Percentiles rank a stretch among this genome's conserved stretches.
Evolutionary conservation across 2,329 filamentous ascomycete species (phyloP).

Genomic region (Xylariaceae sp.): DNA sequence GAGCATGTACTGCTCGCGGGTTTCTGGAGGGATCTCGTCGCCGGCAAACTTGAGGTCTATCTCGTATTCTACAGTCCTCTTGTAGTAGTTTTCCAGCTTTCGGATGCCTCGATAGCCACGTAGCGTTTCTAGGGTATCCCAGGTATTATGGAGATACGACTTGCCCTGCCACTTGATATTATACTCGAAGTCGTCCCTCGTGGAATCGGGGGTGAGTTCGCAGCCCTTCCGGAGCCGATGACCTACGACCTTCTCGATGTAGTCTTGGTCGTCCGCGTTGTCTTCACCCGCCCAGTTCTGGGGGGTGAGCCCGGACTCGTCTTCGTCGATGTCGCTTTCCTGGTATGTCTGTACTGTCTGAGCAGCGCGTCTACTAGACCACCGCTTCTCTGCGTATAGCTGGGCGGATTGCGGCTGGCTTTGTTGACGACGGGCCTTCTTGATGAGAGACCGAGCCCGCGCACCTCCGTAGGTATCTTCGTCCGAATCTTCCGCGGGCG

Average conservation of each 20-base stretch:
- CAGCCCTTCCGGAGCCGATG: constrained; percentile 71
- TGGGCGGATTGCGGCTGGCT: constrained; percentile 59
- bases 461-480: constrained; percentile 77
- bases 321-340: constrained; percentile 60
- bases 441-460: constrained; percentile 61
- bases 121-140: constrained; percentile 76
- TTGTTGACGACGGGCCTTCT: constrained; percentile 71
- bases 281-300: constrained; percentile 63
- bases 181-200: constrained; percentile 76
- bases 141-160: constrained; percentile 92
- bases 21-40: constrained; percentile 72
- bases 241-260: constrained; percentile 86
- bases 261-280: constrained; percentile 71
- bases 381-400: constrained; percentile 74
- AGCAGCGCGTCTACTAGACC: constrained; percentile 80
- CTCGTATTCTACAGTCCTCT: constrained; percentile 74
- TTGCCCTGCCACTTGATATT: constrained; percentile 96
- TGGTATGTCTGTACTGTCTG: constrained; percentile 60
- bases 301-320: constrained; percentile 61
- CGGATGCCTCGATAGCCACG: constrained; percentile 76
- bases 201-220: constrained; percentile 51
- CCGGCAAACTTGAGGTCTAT: constrained; percentile 69
- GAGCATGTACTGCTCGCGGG: constrained; percentile 90
- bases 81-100: constrained; percentile 91
- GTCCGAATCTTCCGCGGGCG: constrained; percentile 56